Evolutionary conservation across 805 yeast genomes (phyloP).

Genomic region (Lipomyces lipofer): DNA sequence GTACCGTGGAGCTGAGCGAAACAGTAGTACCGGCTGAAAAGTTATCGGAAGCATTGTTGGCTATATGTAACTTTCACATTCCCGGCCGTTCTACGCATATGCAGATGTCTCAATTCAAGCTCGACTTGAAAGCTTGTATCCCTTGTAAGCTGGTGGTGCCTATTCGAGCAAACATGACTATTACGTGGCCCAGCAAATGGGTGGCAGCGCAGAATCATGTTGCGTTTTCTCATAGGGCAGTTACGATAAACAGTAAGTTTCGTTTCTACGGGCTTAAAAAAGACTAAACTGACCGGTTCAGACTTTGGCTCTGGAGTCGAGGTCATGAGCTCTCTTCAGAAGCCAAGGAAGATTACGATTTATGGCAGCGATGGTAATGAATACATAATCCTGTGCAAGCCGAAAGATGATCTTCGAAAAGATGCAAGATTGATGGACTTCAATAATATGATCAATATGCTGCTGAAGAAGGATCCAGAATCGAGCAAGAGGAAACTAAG

Average conservation of each 20-base stretch:
- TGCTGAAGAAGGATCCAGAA: conserved; percentile 65
- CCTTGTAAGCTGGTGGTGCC: conserved; percentile 18
- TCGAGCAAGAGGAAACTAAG: conserved; percentile 68
- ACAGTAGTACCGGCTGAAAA: too few relatives aligned
- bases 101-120: too few relatives aligned
- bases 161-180: conserved; percentile 54
- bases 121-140: neutral
- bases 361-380: conserved; percentile 75
- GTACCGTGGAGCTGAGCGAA: too few relatives aligned
- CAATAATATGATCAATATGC: conserved; percentile 78
- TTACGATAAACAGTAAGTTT: conserved; percentile 37
- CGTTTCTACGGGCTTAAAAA: conserved; percentile 52
- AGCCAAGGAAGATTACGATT: conserved; percentile 75
- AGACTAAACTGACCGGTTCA: conserved; percentile 2
- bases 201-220: conserved; percentile 50
- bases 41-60: too few relatives aligned
- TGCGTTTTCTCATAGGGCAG: conserved; percentile 40
- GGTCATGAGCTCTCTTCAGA: conserved; percentile 78
- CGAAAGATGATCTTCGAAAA: conserved; percentile 87
- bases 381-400: conserved; percentile 78
- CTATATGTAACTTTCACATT: too few relatives aligned
- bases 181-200: conserved; percentile 57
- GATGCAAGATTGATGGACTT: conserved; percentile 94
- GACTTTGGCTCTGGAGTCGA: conserved; percentile 53
- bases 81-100: too few relatives aligned